phyloP scores from a whole-genome alignment of 2,329 filamentous ascomycete species.

The Ascocoryne sarcoides region DNA sequence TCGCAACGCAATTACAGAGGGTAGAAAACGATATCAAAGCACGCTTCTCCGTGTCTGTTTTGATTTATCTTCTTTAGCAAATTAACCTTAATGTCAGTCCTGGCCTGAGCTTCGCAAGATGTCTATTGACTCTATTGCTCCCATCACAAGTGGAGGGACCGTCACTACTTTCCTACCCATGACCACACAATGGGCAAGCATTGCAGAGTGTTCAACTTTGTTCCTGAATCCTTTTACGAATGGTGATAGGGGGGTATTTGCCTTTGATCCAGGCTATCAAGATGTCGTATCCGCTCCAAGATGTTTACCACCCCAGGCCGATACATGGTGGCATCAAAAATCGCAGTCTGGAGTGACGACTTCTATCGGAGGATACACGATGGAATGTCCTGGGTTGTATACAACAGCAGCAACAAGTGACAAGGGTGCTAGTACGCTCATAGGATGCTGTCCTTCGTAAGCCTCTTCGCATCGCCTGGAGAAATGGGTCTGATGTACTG shows the following conservation, averaged over 20 bases:
- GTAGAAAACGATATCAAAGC: too few relatives aligned
- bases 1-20: too few relatives aligned
- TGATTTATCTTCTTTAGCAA: too few relatives aligned
- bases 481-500: too few relatives aligned
- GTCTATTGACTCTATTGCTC: neutral
- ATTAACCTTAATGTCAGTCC: too few relatives aligned
- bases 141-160: slow-evolving; percentile 6
- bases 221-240: slow-evolving; percentile 2
- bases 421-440: slow-evolving; percentile 1
- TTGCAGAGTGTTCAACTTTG: slow-evolving; percentile 6
- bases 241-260: slow-evolving; percentile 1
- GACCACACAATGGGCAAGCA: slow-evolving; percentile 6
- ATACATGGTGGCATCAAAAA: slow-evolving; percentile 7
- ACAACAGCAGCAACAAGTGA: slow-evolving; percentile 7
- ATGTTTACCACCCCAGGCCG: slow-evolving; percentile 5
- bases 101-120: too few relatives aligned
- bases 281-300: neutral
- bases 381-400: slow-evolving; percentile 8
- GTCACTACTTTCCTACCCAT: slow-evolving; percentile 10
- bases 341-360: neutral
- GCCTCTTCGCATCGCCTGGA: too few relatives aligned
- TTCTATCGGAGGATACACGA: slow-evolving; percentile 5
- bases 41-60: too few relatives aligned
- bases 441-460: slow-evolving; percentile 10
- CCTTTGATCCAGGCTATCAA: slow-evolving; percentile 4